phyloP scores from a whole-genome alignment of 345 rosid species.

The Bruguiera parviflora region DNA sequence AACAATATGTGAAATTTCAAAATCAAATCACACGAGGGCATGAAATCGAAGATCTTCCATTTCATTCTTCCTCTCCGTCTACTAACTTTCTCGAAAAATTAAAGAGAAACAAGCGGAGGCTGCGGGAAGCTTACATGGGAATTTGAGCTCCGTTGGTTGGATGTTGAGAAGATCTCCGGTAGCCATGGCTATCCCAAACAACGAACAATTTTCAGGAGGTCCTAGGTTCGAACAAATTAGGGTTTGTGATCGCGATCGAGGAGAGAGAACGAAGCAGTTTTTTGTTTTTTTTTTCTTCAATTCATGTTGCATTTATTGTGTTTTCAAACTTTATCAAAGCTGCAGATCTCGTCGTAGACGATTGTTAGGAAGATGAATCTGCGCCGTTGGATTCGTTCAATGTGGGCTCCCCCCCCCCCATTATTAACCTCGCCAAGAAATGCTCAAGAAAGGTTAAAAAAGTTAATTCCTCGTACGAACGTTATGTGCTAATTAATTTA shows the following conservation, averaged over 20 bases:
- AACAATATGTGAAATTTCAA: not conserved
- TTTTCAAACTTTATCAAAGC: not conserved
- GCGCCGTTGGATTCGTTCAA: not conserved
- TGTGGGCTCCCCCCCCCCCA: not conserved
- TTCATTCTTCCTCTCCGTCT: not conserved
- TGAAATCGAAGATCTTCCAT: not conserved
- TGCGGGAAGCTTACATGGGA: constrained; percentile 55
- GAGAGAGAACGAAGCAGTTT: not conserved
- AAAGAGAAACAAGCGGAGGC: constrained; percentile 15
- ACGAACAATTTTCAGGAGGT: not conserved
- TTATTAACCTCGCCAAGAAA: no score
- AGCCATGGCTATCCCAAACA: constrained; percentile 3
- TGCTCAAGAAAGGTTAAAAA: not conserved
- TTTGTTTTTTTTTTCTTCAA: not conserved
- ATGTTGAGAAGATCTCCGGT: constrained; percentile 61
- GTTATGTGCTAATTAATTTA: no score
- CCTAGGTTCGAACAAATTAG: not conserved
- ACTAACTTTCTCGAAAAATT: constrained; percentile 2
- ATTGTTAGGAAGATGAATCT: not conserved
- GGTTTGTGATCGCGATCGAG: not conserved
- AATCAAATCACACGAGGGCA: not conserved
- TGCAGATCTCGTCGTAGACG: no score
- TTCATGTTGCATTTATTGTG: no score
- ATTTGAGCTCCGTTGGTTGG: constrained; percentile 76
- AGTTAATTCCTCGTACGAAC: no score